phyloP scores from a whole-genome alignment of 1,284 basidiomycete genomes.

The Sanguinoderma infundibulare region DNA sequence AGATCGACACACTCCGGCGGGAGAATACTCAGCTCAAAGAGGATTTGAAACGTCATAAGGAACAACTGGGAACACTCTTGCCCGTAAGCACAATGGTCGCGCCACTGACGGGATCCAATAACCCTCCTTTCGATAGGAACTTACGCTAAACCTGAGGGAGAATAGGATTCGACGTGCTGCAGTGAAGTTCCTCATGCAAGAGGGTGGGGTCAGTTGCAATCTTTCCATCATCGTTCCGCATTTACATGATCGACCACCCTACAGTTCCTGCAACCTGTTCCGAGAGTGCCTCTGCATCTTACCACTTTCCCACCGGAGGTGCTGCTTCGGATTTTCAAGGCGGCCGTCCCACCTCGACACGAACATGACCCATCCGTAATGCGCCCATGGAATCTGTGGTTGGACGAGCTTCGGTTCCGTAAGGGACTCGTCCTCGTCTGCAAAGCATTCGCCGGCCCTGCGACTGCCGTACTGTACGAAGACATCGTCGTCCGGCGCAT shows the following conservation, averaged over 20 bases:
- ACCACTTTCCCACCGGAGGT: constrained; percentile 11
- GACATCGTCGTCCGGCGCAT: constrained; percentile 19
- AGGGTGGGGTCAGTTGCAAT: constrained; percentile 6
- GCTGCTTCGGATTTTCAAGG: constrained; percentile 13
- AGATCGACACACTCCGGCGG: constrained; percentile 5
- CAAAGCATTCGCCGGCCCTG: constrained; percentile 14
- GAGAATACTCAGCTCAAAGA: constrained; percentile 6
- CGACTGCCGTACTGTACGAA: constrained; percentile 17
- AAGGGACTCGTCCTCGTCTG: constrained; percentile 16
- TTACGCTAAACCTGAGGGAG: background rate
- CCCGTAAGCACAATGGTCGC: background rate
- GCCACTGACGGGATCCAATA: background rate
- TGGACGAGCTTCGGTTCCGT: constrained; percentile 13
- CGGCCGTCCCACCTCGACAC: constrained; percentile 1
- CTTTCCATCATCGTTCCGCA: too few relatives aligned
- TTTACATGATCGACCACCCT: background rate
- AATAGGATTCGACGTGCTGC: background rate
- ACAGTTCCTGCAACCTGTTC: constrained; percentile 7
- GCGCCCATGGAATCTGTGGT: constrained; percentile 9
- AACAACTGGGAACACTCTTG: background rate
- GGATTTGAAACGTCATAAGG: background rate
- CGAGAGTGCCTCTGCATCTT: background rate
- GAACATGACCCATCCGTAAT: constrained; percentile 14
- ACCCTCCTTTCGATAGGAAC: background rate
- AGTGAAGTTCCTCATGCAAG: constrained; percentile 13